Evolutionary conservation across 164 flowering plant genomes (phyloP).

Genomic region (Hamamelis virginiana): DNA sequence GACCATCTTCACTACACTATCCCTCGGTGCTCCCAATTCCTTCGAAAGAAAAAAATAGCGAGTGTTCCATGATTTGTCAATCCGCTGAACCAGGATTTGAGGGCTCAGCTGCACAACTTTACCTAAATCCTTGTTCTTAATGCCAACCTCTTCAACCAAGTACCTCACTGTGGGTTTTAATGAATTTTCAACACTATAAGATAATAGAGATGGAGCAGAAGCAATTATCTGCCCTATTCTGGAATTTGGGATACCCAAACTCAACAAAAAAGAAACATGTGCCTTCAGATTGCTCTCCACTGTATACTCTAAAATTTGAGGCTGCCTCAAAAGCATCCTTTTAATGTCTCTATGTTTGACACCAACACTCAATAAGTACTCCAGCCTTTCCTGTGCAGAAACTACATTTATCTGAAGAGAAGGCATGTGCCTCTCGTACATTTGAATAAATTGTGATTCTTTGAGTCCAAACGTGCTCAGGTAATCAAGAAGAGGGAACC

Average conservation of each 20-base stretch:
- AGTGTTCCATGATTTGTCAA: slow-evolving; percentile 78
- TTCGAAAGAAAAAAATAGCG: slow-evolving; percentile 71
- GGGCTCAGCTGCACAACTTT: slow-evolving; percentile 97
- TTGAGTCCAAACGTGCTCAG: slow-evolving; percentile 78
- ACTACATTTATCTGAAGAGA: slow-evolving; percentile 75
- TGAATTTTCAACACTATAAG: slow-evolving; percentile 92
- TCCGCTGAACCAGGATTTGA: slow-evolving; percentile 85
- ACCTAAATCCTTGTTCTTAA: slow-evolving; percentile 58
- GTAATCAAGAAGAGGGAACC: slow-evolving; percentile 89
- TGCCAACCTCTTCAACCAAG: slow-evolving; percentile 90
- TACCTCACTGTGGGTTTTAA: slow-evolving; percentile 85
- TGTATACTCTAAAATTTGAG: slow-evolving; percentile 81
- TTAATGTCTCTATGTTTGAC: slow-evolving; percentile 80
- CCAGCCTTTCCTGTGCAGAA: slow-evolving; percentile 81
- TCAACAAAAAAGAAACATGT: slow-evolving; percentile 69
- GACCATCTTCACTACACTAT: slow-evolving; percentile 85
- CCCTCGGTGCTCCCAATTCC: slow-evolving; percentile 89
- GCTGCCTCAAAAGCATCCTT: slow-evolving; percentile 86
- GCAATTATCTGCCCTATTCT: slow-evolving; percentile 76
- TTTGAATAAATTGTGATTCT: slow-evolving; percentile 81
- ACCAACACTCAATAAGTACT: slow-evolving; percentile 74
- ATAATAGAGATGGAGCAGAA: slow-evolving; percentile 84
- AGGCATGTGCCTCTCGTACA: slow-evolving; percentile 88
- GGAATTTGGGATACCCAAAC: slow-evolving; percentile 75
- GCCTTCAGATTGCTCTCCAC: slow-evolving; percentile 82